Percentiles rank a stretch among this genome's conserved stretches.
Evolutionary conservation across 495 filamentous ascomycete genomes (phyloP).

Genomic region (Daldinia loculata): DNA sequence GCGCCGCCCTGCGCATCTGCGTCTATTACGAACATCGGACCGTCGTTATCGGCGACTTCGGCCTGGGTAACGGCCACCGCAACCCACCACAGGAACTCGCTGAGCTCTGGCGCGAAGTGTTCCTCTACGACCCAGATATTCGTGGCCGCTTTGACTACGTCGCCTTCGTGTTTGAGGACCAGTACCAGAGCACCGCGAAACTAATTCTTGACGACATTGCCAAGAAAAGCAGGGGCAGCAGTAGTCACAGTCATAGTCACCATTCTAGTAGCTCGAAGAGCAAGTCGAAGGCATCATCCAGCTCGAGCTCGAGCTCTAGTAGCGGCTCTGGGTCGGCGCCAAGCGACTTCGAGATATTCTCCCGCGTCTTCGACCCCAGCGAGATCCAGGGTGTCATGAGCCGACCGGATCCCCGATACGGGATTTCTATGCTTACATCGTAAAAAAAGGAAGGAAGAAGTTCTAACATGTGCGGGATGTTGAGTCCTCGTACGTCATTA

Average conservation of each 20-base stretch:
- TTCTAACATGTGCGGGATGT: not conserved
- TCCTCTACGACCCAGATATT: conserved; percentile 72
- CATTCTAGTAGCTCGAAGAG: conserved; percentile 44
- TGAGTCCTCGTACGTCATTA: conserved; percentile 39
- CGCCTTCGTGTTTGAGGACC: conserved; percentile 73
- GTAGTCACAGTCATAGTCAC: conserved; percentile 8
- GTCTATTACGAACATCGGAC: conserved; percentile 64
- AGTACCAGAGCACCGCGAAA: conserved; percentile 53
- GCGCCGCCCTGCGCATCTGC: conserved; percentile 72
- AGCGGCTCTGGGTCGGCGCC: conserved; percentile 27
- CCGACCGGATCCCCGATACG: conserved; percentile 57
- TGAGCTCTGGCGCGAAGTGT: conserved; percentile 71
- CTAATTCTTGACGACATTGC: conserved; percentile 58
- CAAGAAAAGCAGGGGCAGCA: conserved; percentile 52
- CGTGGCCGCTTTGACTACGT: conserved; percentile 72
- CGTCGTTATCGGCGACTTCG: conserved; percentile 75
- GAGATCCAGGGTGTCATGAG: conserved; percentile 54
- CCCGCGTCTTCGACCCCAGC: conserved; percentile 49
- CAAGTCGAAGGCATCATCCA: conserved; percentile 45
- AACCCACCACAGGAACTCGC: conserved; percentile 75
- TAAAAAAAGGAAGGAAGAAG: conserved; percentile 29
- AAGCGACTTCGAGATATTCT: conserved; percentile 58
- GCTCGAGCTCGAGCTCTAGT: conserved; percentile 40
- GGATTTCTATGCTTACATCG: conserved; percentile 54
- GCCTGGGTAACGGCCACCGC: conserved; percentile 71